A percentile compares a stretch with the other conserved stretches of the same genome.
Conservation (phyloP, 352 stramenopile genomes). For the Globisporangium viniferum region DNA sequence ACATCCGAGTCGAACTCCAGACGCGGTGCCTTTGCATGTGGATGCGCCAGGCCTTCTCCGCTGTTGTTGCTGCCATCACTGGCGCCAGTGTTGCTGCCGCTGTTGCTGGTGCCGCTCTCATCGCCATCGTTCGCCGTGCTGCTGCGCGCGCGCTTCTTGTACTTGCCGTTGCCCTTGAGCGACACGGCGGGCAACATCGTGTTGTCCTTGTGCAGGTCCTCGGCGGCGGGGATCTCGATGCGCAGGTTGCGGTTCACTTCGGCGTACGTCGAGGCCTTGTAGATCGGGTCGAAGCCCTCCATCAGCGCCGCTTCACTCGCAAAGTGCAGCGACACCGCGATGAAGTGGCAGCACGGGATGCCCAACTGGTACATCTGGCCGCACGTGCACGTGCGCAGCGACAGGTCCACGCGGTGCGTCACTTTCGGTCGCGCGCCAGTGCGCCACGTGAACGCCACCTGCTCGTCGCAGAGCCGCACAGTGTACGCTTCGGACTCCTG, state of each 20-base stretch:
- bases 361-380: constrained; percentile 70
- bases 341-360: constrained; percentile 73
- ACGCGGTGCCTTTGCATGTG: constrained; percentile 43
- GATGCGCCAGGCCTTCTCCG: background rate
- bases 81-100: background rate
- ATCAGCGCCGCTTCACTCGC: constrained; percentile 58
- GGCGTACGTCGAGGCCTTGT: constrained; percentile 64
- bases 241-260: constrained; percentile 58
- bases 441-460: constrained; percentile 75
- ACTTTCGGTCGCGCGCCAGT: constrained; percentile 69
- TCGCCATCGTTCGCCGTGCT: constrained; percentile 6
- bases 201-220: constrained; percentile 69
- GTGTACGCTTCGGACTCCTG: constrained; percentile 59
- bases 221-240: constrained; percentile 72
- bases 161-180: constrained; percentile 39
- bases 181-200: constrained; percentile 52
- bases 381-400: constrained; percentile 69
- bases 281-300: constrained; percentile 68
- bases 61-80: background rate
- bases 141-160: constrained; percentile 52
- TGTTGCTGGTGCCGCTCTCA: background rate
- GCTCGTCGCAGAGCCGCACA: constrained; percentile 68
- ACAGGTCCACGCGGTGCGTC: constrained; percentile 68
- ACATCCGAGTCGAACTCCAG: constrained; percentile 65
- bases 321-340: constrained; percentile 68